A percentile compares a stretch with the other conserved stretches of the same genome.
phyloP scores from a whole-genome alignment of 495 filamentous ascomycete genomes.

The Penicillium antarcticum region DNA sequence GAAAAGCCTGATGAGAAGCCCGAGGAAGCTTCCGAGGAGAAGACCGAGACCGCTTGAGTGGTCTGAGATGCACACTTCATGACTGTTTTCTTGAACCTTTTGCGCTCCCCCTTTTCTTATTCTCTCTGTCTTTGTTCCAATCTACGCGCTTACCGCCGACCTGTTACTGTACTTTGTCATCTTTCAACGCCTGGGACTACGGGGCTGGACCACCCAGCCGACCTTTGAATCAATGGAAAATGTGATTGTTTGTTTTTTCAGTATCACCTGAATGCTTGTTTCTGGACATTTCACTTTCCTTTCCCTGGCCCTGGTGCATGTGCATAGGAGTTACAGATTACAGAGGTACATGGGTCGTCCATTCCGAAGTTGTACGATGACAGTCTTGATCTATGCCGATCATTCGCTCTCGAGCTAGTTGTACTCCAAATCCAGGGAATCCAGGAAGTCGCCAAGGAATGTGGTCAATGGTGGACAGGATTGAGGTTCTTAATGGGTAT shows the following conservation, averaged over 20 bases:
- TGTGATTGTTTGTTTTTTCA: conserved; percentile 5
- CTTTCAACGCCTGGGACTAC: conserved; percentile 7
- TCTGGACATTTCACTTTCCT: neutral
- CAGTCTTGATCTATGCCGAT: no score
- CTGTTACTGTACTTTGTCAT: conserved; percentile 1
- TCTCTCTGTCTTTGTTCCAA: conserved; percentile 1
- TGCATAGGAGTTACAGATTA: neutral
- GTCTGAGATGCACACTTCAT: neutral
- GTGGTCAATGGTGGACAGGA: no score
- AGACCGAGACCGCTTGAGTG: conserved; percentile 17
- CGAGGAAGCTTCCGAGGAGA: conserved; percentile 19
- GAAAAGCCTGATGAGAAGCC: conserved; percentile 25
- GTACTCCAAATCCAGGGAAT: no score
- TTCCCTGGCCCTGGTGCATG: neutral
- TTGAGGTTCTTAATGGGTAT: no score
- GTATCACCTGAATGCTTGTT: neutral
- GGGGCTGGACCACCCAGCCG: conserved; percentile 9
- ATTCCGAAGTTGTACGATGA: neutral
- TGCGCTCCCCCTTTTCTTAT: neutral
- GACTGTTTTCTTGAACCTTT: conserved; percentile 4
- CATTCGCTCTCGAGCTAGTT: no score
- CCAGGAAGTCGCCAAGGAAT: neutral
- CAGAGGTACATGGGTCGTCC: neutral
- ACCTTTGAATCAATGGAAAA: conserved; percentile 16
- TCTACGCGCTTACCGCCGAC: neutral